Base-by-base conservation (phyloP, 441 rosid genomes). In the Isatis lusitanica region DNA sequence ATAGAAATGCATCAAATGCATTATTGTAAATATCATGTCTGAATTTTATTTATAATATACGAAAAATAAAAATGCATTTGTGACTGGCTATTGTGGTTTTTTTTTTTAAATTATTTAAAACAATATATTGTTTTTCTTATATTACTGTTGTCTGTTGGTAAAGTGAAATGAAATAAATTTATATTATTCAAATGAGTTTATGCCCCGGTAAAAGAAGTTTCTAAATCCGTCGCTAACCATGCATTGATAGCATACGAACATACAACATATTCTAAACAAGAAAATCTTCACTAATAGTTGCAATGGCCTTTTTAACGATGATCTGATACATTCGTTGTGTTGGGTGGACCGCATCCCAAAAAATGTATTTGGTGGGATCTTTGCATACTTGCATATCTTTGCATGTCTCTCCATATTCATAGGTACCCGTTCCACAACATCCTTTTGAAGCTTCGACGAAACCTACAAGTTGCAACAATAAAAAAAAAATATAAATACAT, bases 301-400 rank as follows among this genome's bases (percentile, higher is more conserved):
- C 59, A 10, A 90, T 16, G 35, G 88, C 87, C 33, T 78, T 75
- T 9, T 60, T 70, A 6, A 92, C 93, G 17, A 93, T 53, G 63
- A 90, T 82, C 73, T 81, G 81, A 55, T 93, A 93, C 93, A 88
- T 87, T 68, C 74, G 87, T 65, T 93, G 80, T 0, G 95, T 85
- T 9, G 95, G 97, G 70, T 93, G 98, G 40, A 89, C 95, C 0
- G 93, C 90, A 58, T 90, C 98, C 95, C 95, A 93, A 57, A 90
- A 93, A 11, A 78, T 78, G 28, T 85, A 93, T 73, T 84, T 83
- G 13, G 86, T 75, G 10, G 92, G 77, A 76, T 93, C 89, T 8
- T 65, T 48, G 57, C 98, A 93, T 1, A 90, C 85, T 39, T 53
- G 42, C 86, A 83, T 39, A 43, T 89, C 92, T 75, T 60, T 84